Evolutionary conservation across 192 early-diverging fungal species (phyloP).

Genomic region (Umbelopsis sp.): DNA sequence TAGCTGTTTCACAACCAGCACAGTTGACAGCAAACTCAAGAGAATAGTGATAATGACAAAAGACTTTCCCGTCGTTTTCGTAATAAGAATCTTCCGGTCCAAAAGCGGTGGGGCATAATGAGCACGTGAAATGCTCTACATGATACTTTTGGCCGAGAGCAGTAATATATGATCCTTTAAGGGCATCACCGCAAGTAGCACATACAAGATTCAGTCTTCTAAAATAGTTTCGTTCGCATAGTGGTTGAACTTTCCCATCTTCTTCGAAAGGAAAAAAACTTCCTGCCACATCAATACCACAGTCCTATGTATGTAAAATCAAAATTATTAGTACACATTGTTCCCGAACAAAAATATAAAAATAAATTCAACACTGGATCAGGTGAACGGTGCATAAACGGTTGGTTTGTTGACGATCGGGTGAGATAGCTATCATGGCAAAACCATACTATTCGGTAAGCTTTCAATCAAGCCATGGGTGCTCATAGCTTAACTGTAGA

Average conservation of each 20-base stretch:
- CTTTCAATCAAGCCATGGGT: not conserved
- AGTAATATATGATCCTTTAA: slow-evolving; percentile 91
- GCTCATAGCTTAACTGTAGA: not conserved
- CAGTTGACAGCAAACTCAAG: slow-evolving; percentile 89
- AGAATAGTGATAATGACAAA: slow-evolving; percentile 96
- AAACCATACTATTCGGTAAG: too few species aligned
- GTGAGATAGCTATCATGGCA: not conserved
- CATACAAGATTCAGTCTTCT: slow-evolving; percentile 80
- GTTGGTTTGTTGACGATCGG: not conserved
- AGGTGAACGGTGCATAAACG: not conserved
- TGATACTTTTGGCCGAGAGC: slow-evolving; percentile 95
- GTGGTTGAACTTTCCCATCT: slow-evolving; percentile 56
- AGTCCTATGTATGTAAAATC: slow-evolving; percentile 61
- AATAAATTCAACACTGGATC: not conserved
- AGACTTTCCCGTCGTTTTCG: slow-evolving; percentile 90
- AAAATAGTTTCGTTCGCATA: slow-evolving; percentile 92
- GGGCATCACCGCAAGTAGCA: slow-evolving; percentile 85
- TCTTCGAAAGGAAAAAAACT: slow-evolving; percentile 85
- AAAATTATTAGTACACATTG: too few species aligned
- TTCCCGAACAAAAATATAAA: slow-evolving; percentile 29
- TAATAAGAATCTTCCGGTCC: slow-evolving; percentile 96
- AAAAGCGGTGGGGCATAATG: slow-evolving; percentile 90
- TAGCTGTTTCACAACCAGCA: slow-evolving; percentile 91
- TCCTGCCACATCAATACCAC: slow-evolving; percentile 74
- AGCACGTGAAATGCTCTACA: slow-evolving; percentile 97